These are phyloP conservation scores for Bryoerythrophyllum caledonicum DNA, from an alignment of 225 moss, liverwort and hornwort genomes.

Conservation along the genomic window DNA sequence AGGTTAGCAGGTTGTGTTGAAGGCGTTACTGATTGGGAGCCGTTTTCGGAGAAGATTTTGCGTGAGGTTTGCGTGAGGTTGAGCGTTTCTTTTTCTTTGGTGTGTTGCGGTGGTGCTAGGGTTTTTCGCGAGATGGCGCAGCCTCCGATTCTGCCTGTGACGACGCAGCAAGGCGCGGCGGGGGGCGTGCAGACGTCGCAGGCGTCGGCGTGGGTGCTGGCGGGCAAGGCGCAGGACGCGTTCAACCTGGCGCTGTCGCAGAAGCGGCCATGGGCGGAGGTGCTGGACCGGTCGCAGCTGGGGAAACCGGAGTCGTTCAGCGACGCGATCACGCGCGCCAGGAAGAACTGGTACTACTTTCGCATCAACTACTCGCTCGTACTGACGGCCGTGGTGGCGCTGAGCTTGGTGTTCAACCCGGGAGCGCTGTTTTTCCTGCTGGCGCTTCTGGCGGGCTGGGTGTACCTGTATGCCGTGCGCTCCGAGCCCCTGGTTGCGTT, in stretches of 20 bases:
- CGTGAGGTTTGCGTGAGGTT: not conserved
- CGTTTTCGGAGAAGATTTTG: not conserved
- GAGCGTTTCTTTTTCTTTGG: not conserved
- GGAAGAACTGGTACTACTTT: slow-evolving; percentile 78
- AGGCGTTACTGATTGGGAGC: not conserved
- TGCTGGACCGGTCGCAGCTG: slow-evolving; percentile 69
- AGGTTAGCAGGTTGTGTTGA: not conserved
- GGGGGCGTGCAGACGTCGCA: slow-evolving; percentile 43
- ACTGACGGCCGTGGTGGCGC: slow-evolving; percentile 41
- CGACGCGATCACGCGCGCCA: slow-evolving; percentile 68
- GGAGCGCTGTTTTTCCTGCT: slow-evolving; percentile 47
- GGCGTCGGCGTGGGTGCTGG: slow-evolving; percentile 49
- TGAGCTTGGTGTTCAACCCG: slow-evolving; percentile 51
- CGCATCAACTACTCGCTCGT: slow-evolving; percentile 76
- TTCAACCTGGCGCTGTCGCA: slow-evolving; percentile 63
- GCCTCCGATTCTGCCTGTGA: slow-evolving; percentile 48
- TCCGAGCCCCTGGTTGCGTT: slow-evolving; percentile 70
- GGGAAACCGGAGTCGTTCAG: slow-evolving; percentile 83
- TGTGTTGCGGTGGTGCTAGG: slow-evolving; percentile 4
- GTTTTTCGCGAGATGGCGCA: slow-evolving; percentile 32
- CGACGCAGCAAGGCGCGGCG: slow-evolving; percentile 43
- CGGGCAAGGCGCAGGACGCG: slow-evolving; percentile 54
- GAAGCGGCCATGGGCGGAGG: slow-evolving; percentile 80
- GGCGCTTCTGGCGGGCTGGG: slow-evolving; percentile 62
- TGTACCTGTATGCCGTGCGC: slow-evolving; percentile 73